A percentile compares a stretch with the other conserved stretches of the same genome.
Evolutionary conservation across 345 rosid genomes (phyloP).

Genomic region (Gossypium longicalyx): DNA sequence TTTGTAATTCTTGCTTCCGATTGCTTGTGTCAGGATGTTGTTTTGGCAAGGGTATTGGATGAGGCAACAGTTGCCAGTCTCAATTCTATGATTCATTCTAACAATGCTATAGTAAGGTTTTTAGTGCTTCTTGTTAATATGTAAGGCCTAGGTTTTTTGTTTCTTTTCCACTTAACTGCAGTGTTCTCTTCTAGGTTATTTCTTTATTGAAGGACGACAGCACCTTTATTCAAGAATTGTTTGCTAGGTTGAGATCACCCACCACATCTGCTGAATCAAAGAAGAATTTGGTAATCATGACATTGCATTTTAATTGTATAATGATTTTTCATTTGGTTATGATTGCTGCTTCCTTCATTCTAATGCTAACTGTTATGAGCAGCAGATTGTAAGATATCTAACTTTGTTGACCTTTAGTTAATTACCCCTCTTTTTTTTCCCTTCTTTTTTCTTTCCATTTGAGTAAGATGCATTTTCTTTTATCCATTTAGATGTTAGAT

Average conservation of each 20-base stretch:
- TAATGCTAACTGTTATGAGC: not conserved
- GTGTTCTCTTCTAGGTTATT: conserved; percentile 50
- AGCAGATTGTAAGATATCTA: too few species aligned
- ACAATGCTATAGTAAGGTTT: conserved; percentile 69
- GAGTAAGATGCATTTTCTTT: not conserved
- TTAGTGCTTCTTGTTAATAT: conserved; percentile 9
- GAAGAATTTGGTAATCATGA: conserved; percentile 79
- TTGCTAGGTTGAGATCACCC: conserved; percentile 66
- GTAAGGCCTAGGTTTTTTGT: conserved; percentile 5
- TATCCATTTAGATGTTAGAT: not conserved
- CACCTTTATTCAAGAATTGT: conserved; percentile 83
- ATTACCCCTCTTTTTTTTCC: not conserved
- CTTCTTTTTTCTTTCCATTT: not conserved
- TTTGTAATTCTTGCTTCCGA: conserved; percentile 17
- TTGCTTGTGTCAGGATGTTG: conserved; percentile 66
- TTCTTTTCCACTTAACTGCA: conserved; percentile 11
- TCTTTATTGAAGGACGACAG: conserved; percentile 74
- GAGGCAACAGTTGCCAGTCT: conserved; percentile 63
- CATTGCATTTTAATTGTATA: not conserved
- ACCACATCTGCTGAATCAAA: conserved; percentile 58
- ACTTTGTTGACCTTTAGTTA: not conserved
- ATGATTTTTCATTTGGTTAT: conserved; percentile 1
- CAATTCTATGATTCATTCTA: conserved; percentile 62
- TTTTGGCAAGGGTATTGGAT: conserved; percentile 90
- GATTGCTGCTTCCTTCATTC: not conserved